These are phyloP conservation scores for Rhodofomes roseus DNA, from an alignment of 1,284 basidiomycete species.

Conservation along the genomic window DNA sequence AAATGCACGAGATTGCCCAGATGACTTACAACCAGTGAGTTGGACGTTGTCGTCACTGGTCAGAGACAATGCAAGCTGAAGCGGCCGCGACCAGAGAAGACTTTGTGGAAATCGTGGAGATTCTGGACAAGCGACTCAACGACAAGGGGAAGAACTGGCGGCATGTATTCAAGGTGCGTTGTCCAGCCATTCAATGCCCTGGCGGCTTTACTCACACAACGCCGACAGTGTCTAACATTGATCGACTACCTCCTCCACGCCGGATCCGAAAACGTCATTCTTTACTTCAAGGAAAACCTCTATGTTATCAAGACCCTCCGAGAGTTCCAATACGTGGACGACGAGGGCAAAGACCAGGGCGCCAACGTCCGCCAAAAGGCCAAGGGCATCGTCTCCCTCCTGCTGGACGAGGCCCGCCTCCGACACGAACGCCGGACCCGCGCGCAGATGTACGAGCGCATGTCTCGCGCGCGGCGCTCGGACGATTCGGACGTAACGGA, in stretches of 20 bases:
- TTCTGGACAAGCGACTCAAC: slow-evolving; percentile 96
- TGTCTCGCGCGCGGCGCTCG: slow-evolving; percentile 48
- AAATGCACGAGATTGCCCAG: slow-evolving; percentile 98
- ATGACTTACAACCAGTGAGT: slow-evolving; percentile 93
- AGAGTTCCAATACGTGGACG: slow-evolving; percentile 96
- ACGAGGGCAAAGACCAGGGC: slow-evolving; percentile 91
- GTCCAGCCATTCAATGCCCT: not conserved
- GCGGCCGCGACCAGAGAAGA: slow-evolving; percentile 60
- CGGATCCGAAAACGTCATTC: slow-evolving; percentile 94
- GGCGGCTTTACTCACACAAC: not conserved
- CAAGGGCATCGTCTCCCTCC: slow-evolving; percentile 93
- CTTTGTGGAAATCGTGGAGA: slow-evolving; percentile 99
- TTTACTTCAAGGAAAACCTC: slow-evolving; percentile 95
- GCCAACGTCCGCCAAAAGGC: slow-evolving; percentile 97
- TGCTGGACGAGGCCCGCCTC: slow-evolving; percentile 81
- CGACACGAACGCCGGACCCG: slow-evolving; percentile 78
- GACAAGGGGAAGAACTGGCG: slow-evolving; percentile 99
- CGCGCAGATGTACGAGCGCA: slow-evolving; percentile 88
- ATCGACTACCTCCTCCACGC: slow-evolving; percentile 95
- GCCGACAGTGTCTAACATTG: slow-evolving; percentile 76
- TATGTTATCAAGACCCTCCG: slow-evolving; percentile 98
- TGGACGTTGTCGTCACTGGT: not conserved
- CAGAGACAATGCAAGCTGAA: not conserved
- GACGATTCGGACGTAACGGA: slow-evolving; percentile 37
- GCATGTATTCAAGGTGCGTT: slow-evolving; percentile 91